Percentiles rank a stretch among this genome's conserved stretches.
These are phyloP conservation scores for Colletotrichum endophyticum DNA, from an alignment of 2,329 filamentous ascomycete genomes.

Conservation along the genomic window DNA sequence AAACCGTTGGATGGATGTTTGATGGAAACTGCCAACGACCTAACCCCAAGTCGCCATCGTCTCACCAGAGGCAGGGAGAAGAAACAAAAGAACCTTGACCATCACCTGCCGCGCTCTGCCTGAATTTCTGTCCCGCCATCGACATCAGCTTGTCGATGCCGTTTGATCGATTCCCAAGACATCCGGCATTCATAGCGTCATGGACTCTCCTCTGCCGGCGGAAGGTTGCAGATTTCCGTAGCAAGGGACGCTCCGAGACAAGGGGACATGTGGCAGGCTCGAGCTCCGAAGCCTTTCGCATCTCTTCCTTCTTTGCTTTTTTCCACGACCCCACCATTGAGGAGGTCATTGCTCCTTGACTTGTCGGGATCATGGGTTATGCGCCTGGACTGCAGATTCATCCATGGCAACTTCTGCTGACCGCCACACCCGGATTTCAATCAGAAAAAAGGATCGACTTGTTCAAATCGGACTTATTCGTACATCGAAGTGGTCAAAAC, in stretches of 20 bases:
- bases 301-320: constrained; percentile 10
- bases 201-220: neutral
- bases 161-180: neutral
- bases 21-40: neutral
- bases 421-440: neutral
- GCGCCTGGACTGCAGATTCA: neutral
- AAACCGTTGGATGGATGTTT: neutral
- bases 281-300: constrained; percentile 1
- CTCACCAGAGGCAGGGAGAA: neutral
- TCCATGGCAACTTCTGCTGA: neutral
- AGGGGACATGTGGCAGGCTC: neutral
- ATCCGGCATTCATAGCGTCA: neutral
- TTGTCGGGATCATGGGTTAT: constrained; percentile 1
- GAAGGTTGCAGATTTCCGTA: constrained; percentile 1
- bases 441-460: neutral
- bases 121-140: neutral
- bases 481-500: neutral
- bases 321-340: neutral
- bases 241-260: constrained; percentile 11
- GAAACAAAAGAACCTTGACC: neutral
- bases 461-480: neutral
- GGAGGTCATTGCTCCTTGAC: neutral
- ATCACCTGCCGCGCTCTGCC: neutral
- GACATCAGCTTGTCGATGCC: neutral
- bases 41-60: neutral